phyloP scores from a whole-genome alignment of 208 protist species.

The Leishmania lainsoni region DNA sequence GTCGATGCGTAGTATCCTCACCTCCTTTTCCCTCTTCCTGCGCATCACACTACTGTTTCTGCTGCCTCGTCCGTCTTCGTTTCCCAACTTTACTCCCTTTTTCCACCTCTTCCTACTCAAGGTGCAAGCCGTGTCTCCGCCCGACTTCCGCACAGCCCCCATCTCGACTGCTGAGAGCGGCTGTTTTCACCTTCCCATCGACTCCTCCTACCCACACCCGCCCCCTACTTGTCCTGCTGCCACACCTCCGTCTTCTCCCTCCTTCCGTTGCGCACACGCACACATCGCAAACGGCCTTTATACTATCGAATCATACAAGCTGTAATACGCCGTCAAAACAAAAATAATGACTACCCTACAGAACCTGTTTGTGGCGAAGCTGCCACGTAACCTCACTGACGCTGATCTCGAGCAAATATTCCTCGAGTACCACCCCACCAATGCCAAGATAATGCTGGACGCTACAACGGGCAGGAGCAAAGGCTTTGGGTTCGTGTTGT shows the following conservation, averaged over 20 bases:
- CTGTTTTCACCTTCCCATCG: background rate
- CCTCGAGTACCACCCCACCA: conserved; percentile 83
- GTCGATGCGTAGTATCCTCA: background rate
- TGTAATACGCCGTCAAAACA: background rate
- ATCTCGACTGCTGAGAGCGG: background rate
- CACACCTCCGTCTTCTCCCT: no score
- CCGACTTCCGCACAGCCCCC: background rate
- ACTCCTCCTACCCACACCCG: background rate
- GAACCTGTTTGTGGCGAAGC: conserved; percentile 97
- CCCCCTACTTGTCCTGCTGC: background rate
- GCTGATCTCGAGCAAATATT: conserved; percentile 80
- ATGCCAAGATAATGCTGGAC: conserved; percentile 90
- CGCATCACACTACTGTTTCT: background rate
- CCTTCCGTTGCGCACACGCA: background rate
- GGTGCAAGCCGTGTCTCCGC: background rate
- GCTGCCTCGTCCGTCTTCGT: background rate
- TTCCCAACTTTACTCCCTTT: background rate
- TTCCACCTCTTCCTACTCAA: no score
- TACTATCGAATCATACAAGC: background rate
- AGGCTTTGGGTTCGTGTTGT: conserved; percentile 98
- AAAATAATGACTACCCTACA: conserved; percentile 79
- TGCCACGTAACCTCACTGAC: conserved; percentile 86
- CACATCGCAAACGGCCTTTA: background rate
- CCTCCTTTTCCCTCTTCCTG: background rate
- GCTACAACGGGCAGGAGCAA: conserved; percentile 90